Base-by-base conservation (phyloP, 2,329 filamentous ascomycete genomes). In the Phialophora verrucosa region DNA sequence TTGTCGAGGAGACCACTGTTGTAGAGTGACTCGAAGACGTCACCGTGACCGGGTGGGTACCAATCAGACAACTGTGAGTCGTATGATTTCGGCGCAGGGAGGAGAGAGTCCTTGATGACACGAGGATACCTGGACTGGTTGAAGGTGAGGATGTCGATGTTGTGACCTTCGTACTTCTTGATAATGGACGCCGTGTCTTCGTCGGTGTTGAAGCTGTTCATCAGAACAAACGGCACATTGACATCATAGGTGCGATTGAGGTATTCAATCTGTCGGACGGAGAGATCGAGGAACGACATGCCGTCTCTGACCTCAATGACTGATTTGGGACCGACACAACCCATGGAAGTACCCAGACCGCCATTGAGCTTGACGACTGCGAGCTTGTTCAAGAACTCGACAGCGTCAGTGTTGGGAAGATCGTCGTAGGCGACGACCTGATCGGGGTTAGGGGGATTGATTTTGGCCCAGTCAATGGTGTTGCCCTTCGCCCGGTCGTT, bases 181-280 rank as follows among this genome's bases (percentile, higher is more conserved):
- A 99, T 99, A 83, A 99, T 99, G 82, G 92, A 93, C 70, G 93
- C 93, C 59, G 95, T 99, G 78, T 99, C 95, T 76, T 94, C 88
- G 80, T 99, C 93, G 79, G 95, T 99, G 88, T 99, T 99, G 91
- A 99, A 99, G 63, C 95, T 98, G 90, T 99, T 99, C 95, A 99
- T 99, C 75, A 99, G 90, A 73, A 99, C 89, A 82, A 99, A 97
- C 57, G 95, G 95, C 38, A 99, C 95, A 79, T 97, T 98, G 80
- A 96, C 92, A 75, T 91, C 88, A 85, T 97, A 98, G 72, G 93
- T 98, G 81, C 93, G 91, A 90, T 99, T 99, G 74, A 99, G 90
- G 86, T 93, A 96, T 85, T 99, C 95, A 78, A 99, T 96, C 86
- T 99, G 95, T 76, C 95, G 92, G 75, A 99, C 95, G 23, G 95